A percentile compares a stretch with the other conserved stretches of the same genome.
These are phyloP conservation scores for Pichia nanzhaoensis DNA, from an alignment of 805 yeast species.

Conservation along the genomic window DNA sequence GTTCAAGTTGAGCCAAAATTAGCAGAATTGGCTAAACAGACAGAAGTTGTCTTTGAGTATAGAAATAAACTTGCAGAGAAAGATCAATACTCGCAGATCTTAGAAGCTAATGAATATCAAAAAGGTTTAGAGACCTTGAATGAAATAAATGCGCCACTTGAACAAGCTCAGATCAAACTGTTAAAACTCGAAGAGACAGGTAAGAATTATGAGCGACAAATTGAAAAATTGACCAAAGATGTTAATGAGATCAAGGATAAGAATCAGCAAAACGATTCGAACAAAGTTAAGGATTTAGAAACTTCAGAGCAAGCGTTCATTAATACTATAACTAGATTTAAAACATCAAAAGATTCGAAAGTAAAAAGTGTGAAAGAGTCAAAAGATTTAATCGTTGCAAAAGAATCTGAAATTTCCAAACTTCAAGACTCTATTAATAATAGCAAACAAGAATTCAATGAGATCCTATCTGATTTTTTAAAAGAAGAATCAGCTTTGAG, in stretches of 20 bases:
- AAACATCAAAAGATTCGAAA: conserved; percentile 56
- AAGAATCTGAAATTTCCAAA: conserved; percentile 30
- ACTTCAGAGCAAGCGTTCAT: conserved; percentile 45
- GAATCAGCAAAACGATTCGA: conserved; percentile 54
- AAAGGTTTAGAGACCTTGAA: conserved; percentile 21
- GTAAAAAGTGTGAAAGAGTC: conserved; percentile 54
- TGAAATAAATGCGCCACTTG: conserved; percentile 4
- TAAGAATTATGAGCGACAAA: conserved; percentile 35
- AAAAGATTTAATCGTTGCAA: conserved; percentile 27
- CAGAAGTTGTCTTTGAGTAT: conserved; percentile 74
- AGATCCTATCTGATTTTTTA: conserved; percentile 40
- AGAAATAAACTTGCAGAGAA: conserved; percentile 43
- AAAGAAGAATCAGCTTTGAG: conserved; percentile 38
- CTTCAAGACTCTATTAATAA: conserved; percentile 25
- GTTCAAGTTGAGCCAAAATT: conserved; percentile 94
- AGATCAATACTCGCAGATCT: conserved; percentile 10
- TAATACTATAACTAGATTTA: conserved; percentile 60
- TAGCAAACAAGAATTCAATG: conserved; percentile 5
- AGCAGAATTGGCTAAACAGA: conserved; percentile 72
- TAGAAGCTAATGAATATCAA: conserved; percentile 23
- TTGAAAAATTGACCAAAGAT: conserved; percentile 47
- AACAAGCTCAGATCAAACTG: not conserved
- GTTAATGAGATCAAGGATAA: conserved; percentile 43
- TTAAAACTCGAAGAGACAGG: conserved; percentile 37
- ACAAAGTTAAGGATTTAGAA: conserved; percentile 55